Evolutionary conservation across 1,139 yeast genomes (phyloP).

Genomic region (Yamadazyma triangularis): DNA sequence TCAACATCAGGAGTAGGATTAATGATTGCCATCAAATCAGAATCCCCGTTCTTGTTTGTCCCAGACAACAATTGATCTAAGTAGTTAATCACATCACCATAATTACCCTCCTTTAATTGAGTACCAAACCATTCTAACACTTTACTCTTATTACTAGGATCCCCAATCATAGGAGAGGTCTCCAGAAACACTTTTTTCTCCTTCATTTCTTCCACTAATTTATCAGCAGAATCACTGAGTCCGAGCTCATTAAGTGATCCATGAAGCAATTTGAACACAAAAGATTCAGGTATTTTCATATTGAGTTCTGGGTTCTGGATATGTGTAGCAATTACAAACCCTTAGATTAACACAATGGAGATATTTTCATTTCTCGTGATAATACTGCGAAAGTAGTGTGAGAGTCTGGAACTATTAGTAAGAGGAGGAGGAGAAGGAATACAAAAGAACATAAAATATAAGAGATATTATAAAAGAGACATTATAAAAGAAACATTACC

Average conservation of each 20-base stretch:
- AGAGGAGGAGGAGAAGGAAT: too few relatives aligned
- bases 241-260: constrained; percentile 21
- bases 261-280: constrained; percentile 29
- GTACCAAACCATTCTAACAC: constrained; percentile 22
- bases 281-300: constrained; percentile 15
- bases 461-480: too few relatives aligned
- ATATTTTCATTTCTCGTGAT: too few relatives aligned
- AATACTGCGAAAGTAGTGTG: too few relatives aligned
- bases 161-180: constrained; percentile 3
- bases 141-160: constrained; percentile 9
- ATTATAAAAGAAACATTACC: too few relatives aligned
- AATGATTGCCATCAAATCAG: too few relatives aligned
- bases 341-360: too few relatives aligned
- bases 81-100: constrained; percentile 15
- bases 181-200: constrained; percentile 8
- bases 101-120: constrained; percentile 20
- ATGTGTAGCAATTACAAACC: too few relatives aligned
- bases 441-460: too few relatives aligned
- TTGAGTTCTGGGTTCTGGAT: neutral
- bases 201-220: constrained; percentile 11
- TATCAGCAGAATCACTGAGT: constrained; percentile 9
- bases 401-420: too few relatives aligned
- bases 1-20: too few relatives aligned
- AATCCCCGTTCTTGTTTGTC: too few relatives aligned
- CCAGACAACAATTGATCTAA: constrained; percentile 15